These are phyloP conservation scores for Komagataella phaffii DNA, from an alignment of 805 yeast genomes.

Conservation along the genomic window DNA sequence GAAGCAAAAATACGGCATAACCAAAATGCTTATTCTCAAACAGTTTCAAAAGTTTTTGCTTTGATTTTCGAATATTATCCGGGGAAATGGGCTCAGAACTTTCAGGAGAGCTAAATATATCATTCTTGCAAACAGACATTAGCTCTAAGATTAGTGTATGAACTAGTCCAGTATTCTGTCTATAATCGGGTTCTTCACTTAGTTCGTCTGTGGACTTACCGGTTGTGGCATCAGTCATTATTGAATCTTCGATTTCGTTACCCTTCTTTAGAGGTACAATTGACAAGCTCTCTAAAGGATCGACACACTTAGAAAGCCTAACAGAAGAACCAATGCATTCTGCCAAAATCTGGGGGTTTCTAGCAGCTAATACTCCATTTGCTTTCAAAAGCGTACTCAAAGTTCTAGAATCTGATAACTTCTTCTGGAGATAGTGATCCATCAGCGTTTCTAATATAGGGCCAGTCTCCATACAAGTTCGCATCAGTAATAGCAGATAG, in stretches of 20 bases:
- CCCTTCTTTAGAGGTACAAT: not conserved
- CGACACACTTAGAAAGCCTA: not conserved
- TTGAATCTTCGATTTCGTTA: not conserved
- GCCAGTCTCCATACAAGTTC: conserved; percentile 59
- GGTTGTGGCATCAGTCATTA: not conserved
- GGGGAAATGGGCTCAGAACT: conserved; percentile 8
- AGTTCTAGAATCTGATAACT: conserved; percentile 20
- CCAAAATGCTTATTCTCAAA: conserved; percentile 44
- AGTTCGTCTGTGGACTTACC: not conserved
- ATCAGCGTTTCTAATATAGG: conserved; percentile 35
- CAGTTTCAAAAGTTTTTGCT: conserved; percentile 10
- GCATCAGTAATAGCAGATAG: conserved; percentile 36
- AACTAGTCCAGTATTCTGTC: conserved; percentile 37
- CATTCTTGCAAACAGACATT: conserved; percentile 24
- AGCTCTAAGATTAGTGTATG: conserved; percentile 52
- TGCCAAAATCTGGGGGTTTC: not conserved
- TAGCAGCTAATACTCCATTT: not conserved
- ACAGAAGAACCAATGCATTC: not conserved
- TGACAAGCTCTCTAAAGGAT: not conserved
- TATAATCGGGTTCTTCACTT: not conserved
- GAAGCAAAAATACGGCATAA: conserved; percentile 57
- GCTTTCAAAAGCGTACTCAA: not conserved
- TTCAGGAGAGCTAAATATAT: conserved; percentile 11
- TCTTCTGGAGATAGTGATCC: conserved; percentile 31
- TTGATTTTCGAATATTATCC: conserved; percentile 5